Percentiles rank a stretch among this genome's conserved stretches.
Conservation (phyloP, 257 asterid genomes). For the Coffea eugenioides region DNA sequence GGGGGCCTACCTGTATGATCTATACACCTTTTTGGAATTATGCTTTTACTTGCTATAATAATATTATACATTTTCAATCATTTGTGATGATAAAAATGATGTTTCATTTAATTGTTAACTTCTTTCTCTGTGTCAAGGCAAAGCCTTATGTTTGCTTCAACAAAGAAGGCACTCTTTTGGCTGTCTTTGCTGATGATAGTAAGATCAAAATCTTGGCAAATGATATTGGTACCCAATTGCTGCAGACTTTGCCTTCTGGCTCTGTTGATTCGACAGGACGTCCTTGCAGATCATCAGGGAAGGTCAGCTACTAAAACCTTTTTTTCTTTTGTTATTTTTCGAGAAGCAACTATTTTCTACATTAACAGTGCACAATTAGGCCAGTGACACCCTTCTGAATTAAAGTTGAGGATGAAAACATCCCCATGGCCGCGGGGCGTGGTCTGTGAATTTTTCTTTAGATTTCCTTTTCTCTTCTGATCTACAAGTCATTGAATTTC, state of each 20-base stretch:
- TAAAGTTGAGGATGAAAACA: not conserved
- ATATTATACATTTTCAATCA: no score
- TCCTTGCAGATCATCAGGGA: conserved; percentile 28
- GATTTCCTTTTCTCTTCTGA: not conserved
- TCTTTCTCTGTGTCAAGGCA: conserved; percentile 31
- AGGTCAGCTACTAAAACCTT: conserved; percentile 31
- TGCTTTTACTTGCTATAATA: no score
- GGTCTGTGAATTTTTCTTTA: not conserved
- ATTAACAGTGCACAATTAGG: not conserved
- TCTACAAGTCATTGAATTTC: not conserved
- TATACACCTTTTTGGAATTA: not conserved
- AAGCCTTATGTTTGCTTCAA: conserved; percentile 59
- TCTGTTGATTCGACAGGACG: conserved; percentile 29
- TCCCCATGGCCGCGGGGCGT: not conserved
- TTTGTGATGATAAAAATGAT: not conserved
- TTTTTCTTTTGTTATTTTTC: not conserved
- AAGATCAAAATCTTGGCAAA: conserved; percentile 66
- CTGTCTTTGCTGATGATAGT: conserved; percentile 48
- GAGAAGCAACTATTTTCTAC: not conserved
- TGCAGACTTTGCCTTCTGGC: conserved; percentile 30
- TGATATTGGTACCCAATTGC: conserved; percentile 41
- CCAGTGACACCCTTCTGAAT: not conserved
- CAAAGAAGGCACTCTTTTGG: conserved; percentile 55
- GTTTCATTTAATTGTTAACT: conserved; percentile 6
- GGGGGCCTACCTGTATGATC: conserved; percentile 61